These are phyloP conservation scores for Geranium brycei DNA, from an alignment of 345 rosid genomes.

Conservation along the genomic window DNA sequence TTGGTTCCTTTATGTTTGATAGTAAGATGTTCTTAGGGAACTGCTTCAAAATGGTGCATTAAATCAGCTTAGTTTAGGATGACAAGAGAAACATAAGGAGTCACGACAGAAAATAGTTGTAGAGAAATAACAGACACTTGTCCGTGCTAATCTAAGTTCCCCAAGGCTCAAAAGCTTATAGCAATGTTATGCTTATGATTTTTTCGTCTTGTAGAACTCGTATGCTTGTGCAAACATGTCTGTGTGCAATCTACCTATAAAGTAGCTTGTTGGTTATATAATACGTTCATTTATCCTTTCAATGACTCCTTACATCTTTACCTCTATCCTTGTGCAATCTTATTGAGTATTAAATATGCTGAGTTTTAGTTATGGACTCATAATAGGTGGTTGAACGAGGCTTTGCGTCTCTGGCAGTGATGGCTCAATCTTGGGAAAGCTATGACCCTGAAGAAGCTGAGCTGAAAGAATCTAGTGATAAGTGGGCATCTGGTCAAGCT, in stretches of 20 bases:
- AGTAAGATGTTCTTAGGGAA: background rate
- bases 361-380: background rate
- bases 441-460: conserved; percentile 37
- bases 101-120: background rate
- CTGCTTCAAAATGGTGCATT: background rate
- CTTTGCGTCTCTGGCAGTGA: conserved; percentile 54
- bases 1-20: background rate
- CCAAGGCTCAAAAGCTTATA: too few species aligned
- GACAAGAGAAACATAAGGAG: background rate
- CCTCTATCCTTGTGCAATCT: too few species aligned
- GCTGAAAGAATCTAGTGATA: conserved; percentile 29
- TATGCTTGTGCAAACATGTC: too few species aligned
- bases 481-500: conserved; percentile 42
- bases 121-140: background rate
- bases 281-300: too few species aligned
- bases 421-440: conserved; percentile 62
- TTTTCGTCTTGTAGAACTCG: too few species aligned
- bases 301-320: too few species aligned
- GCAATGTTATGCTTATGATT: too few species aligned
- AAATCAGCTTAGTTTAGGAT: background rate
- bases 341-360: too few species aligned
- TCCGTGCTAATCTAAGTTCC: too few species aligned
- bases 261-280: too few species aligned
- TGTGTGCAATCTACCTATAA: too few species aligned
- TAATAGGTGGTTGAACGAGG: conserved; percentile 54